Evolutionary conservation across 768 basidiomycete genomes (phyloP), one percentile per base, ranked within the genome.

Genomic region (Amanita fuliginea): DNA sequence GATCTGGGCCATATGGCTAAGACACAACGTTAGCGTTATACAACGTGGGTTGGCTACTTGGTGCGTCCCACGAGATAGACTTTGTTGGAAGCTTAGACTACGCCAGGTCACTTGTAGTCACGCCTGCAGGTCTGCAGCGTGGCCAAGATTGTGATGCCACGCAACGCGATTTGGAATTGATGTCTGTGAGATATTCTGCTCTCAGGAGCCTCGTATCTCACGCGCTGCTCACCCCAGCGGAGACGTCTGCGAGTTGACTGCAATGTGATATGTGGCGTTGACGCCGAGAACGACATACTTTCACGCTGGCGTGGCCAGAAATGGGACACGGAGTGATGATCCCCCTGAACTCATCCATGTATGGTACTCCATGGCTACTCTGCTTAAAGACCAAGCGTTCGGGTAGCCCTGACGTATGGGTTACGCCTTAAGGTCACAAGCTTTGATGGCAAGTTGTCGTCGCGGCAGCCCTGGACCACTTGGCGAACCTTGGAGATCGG

Each of bases 361-460:
- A 32, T 32, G 11, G 32, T 13, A 13, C 26, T 26, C 4, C 13
- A 35, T 33, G 11, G 44, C 30, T 35, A 35, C 44, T 19, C 44
- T 33, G 44, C 44, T 46, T 33, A 35, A 32, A 34, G 32, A 40
- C 37, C 40, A 37, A 41, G 37, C 40, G 32, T 6, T 33, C 14
- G 35, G 18, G 26, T 47, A 9, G 3, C 6, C 10, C 10, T 19
- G 36, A 48, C 26, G 35, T 34, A 18, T 30, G 30, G 7, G n/a
- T n/a, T 14, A 22, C 24, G 37, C 47, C 39, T 41, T 33, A 21
- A 49, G 22, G 48, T 49, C 48, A 49, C 41, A 42, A 42, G 22
- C 40, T 42, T 49, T 49, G 48, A 50, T 50, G 39, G 39, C 28
- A n/a, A 30, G 30, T 10, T 9, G 47, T 39, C 47, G 35, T 30